Base-by-base conservation (phyloP, 495 filamentous ascomycete species). In the Trichoderma asperelloides region DNA sequence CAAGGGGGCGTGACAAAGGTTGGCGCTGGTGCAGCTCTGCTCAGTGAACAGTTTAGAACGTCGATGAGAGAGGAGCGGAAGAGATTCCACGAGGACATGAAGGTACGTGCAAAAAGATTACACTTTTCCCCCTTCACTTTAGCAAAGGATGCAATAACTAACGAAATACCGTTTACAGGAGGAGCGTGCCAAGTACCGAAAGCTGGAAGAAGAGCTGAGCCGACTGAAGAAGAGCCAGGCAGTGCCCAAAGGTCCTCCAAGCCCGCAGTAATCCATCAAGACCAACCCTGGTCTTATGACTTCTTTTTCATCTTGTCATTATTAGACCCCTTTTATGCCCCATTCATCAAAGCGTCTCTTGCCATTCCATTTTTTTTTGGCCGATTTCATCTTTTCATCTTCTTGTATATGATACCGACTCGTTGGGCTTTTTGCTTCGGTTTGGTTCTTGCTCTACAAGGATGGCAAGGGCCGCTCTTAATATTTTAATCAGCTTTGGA, bases 31-130 rank as follows among this genome's bases (percentile, higher is more conserved):
- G 74, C 75, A 23, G 70, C 66, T 30, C 74, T 77, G 71, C 69
- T 78, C 64, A 77, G 75, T 23, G 75, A 78, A 69, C 77, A 78
- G 70, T 78, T 78, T 55, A 68, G 77, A 65, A 74, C 71, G 18
- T 74, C 74, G 11, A 78, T 83, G 70, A 81, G 81, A 67, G 80
- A 81, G 68, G 80, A 83, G 73, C 76, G 80, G 71, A 81, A 77
- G 78, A 81, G 80, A 69, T 81, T 80, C 70, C 79, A 83, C 66
- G 80, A 82, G 66, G 79, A 83, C 67, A 39, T 83, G 65, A 80
- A 72, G 71, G 80, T 81, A 72, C 69, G 79, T 63, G 5, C 33
- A 40, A 9, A 47, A 13, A 41, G 13, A 21, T n/a, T n/a, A n/a
- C n/a, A n/a, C n/a, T n/a, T n/a, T n/a, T n/a, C n/a, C n/a, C n/a